phyloP scores from a whole-genome alignment of 2,329 filamentous ascomycete species.

The Neonectria hederae region DNA sequence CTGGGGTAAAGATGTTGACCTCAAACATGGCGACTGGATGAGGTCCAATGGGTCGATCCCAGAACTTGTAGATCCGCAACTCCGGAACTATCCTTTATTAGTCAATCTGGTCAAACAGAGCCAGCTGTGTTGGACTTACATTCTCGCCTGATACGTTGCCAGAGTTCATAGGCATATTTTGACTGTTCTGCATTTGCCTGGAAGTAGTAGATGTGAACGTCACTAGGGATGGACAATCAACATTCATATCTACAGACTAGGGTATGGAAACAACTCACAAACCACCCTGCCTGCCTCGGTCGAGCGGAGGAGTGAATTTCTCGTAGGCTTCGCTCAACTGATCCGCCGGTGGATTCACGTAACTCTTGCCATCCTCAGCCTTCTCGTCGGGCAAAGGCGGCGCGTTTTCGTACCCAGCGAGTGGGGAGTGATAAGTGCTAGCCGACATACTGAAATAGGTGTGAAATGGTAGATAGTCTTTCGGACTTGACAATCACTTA shows the following conservation, averaged over 20 bases:
- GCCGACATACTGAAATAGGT: slow-evolving; percentile 28
- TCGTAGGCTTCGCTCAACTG: slow-evolving; percentile 74
- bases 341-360: slow-evolving; percentile 70
- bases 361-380: slow-evolving; percentile 80
- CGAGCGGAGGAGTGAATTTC: slow-evolving; percentile 73
- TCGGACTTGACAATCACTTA: neutral
- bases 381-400: slow-evolving; percentile 66
- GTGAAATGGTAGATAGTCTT: neutral
- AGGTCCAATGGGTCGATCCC: slow-evolving; percentile 80
- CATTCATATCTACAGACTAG: neutral
- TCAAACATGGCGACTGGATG: slow-evolving; percentile 92
- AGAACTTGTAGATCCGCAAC: slow-evolving; percentile 81
- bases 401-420: slow-evolving; percentile 66
- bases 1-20: slow-evolving; percentile 85
- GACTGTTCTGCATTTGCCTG: slow-evolving; percentile 69
- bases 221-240: slow-evolving; percentile 52
- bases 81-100: slow-evolving; percentile 72
- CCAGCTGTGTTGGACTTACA: slow-evolving; percentile 61
- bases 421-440: slow-evolving; percentile 55
- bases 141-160: slow-evolving; percentile 81
- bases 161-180: slow-evolving; percentile 75
- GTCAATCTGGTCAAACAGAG: neutral
- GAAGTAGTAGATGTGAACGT: slow-evolving; percentile 87
- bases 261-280: slow-evolving; percentile 64
- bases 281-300: slow-evolving; percentile 72